Conservation (phyloP, 805 yeast species). For the Barnettozyma siamensis region DNA sequence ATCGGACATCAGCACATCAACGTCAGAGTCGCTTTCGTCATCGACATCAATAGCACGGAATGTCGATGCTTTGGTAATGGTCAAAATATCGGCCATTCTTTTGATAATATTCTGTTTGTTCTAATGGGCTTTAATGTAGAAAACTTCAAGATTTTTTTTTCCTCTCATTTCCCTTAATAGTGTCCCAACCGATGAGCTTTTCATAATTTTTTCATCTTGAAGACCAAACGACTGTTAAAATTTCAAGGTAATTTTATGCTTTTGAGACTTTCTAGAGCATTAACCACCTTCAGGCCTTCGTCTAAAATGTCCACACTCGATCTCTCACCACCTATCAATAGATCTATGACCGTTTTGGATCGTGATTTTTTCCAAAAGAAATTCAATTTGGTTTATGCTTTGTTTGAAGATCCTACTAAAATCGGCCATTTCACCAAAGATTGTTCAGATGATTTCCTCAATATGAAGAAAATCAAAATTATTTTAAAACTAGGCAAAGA, state of each 20-base stretch:
- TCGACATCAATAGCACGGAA: slow-evolving; percentile 15
- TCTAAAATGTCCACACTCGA: slow-evolving; percentile 8
- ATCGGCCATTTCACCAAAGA: slow-evolving; percentile 46
- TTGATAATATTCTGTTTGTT: too few relatives aligned
- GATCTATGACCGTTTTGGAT: slow-evolving; percentile 63
- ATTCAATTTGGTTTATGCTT: slow-evolving; percentile 61
- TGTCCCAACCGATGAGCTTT: slow-evolving; percentile 7
- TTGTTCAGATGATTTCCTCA: slow-evolving; percentile 55
- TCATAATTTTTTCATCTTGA: not conserved
- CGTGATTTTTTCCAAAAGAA: slow-evolving; percentile 52
- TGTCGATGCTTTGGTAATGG: slow-evolving; percentile 15
- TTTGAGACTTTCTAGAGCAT: not conserved
- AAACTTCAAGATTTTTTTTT: not conserved
- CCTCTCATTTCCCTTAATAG: not conserved
- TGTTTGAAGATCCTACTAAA: slow-evolving; percentile 59
- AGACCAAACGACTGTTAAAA: too few relatives aligned
- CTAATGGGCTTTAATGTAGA: not conserved
- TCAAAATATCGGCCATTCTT: slow-evolving; percentile 14
- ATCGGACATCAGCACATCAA: slow-evolving; percentile 27
- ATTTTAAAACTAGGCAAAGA: slow-evolving; percentile 42
- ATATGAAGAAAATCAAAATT: slow-evolving; percentile 65
- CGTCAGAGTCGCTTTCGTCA: slow-evolving; percentile 32
- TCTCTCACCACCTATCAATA: slow-evolving; percentile 58
- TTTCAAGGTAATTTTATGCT: slow-evolving; percentile 3
- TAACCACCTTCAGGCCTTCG: not conserved